Evolutionary conservation across 2,329 filamentous ascomycete species (phyloP).

Genomic region (Trichoderma afroharzianum): DNA sequence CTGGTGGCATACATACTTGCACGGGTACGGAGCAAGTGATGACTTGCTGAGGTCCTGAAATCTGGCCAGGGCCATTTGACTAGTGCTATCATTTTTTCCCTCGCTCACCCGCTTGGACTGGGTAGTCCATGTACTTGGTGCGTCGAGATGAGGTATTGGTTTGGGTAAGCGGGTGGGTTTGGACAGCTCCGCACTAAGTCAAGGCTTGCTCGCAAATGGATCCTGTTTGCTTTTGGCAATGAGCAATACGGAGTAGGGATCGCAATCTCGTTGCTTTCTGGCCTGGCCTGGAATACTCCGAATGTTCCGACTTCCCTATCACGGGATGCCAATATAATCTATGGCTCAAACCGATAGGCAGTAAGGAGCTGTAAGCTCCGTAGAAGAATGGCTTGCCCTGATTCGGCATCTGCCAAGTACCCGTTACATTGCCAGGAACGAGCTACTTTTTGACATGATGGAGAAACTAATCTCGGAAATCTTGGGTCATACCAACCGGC

Average conservation of each 20-base stretch:
- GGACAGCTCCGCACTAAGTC: background rate
- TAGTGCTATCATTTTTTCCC: background rate
- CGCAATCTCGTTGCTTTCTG: background rate
- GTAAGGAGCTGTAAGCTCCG: background rate
- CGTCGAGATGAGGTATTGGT: background rate
- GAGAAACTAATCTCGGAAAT: conserved; percentile 19
- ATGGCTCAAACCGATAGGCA: background rate
- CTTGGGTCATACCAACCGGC: conserved; percentile 19
- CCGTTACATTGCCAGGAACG: conserved; percentile 10
- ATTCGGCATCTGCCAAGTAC: background rate
- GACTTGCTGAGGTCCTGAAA: conserved; percentile 8
- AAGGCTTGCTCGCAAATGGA: background rate
- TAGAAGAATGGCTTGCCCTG: background rate
- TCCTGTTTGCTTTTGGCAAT: background rate
- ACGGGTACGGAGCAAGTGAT: background rate
- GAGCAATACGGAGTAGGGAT: background rate
- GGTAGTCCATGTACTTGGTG: background rate
- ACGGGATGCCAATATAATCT: background rate
- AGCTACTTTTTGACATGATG: conserved; percentile 15
- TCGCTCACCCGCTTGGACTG: background rate
- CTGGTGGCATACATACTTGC: background rate
- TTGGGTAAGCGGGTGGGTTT: conserved; percentile 1
- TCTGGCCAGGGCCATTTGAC: background rate
- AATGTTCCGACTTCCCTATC: background rate
- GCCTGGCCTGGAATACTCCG: background rate